Base-by-base conservation (phyloP, 306 rosid species). In the Cucurbita argyrosperma region DNA sequence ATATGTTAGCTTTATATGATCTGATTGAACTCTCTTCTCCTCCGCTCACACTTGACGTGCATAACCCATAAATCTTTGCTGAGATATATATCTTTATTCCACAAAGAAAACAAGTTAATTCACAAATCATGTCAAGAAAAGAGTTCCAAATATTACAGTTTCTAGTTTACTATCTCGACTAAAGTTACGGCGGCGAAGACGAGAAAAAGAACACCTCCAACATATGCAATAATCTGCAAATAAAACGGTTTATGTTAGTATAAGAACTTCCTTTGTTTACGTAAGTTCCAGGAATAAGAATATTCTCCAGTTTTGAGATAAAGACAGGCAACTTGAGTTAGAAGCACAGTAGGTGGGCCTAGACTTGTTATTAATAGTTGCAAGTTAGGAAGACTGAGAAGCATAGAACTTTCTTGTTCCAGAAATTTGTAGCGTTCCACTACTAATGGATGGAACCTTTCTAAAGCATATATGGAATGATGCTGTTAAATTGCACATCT, bases 181-280 rank as follows among this genome's bases (percentile, higher is more conserved):
- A 87, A 70, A 61, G 96, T 95, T 62, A 88, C 82, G 4, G 89
- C 96, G 26, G 97, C 97, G 66, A 95, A 88, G 82, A 91, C 91
- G 26, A 91, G 97, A 85, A 91, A 89, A 75, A 94, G 99, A 86
- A 85, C 86, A 26, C 99, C 99, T 76, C 99, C 99, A 0, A 81
- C 58, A 78, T 89, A 94, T 71, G 96, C 90, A 73, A 91, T 88
- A 55, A 82, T 91, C 99, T 88, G 90, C 84, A 83, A 57, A 76
- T 40, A 82, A 74, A 57, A 83, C 79, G 71, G 23, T 16, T 30
- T 26, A 30, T 60, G 58, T 74, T 46, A 74, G 77, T 42, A 46
- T 10, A 74, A 59, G 38, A 21, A 69, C 74, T 26, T 69, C 57
- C 43, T 47, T 69, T 49, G 57, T 7, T 4, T 47, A 68, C 57